phyloP scores from a whole-genome alignment of 805 yeast genomes.

The Scheffersomyces coipomensis region DNA sequence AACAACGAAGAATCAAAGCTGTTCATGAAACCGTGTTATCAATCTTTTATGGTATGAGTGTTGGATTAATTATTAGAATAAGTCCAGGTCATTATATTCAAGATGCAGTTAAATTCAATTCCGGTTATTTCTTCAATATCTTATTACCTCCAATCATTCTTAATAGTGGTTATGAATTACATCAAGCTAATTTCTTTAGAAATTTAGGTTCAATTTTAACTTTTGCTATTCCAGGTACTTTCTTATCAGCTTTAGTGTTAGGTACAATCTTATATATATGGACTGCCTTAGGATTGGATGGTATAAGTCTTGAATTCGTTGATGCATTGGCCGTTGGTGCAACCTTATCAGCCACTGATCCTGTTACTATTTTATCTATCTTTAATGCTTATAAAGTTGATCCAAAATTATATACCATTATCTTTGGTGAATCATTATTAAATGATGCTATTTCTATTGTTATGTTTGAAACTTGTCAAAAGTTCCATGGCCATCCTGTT shows the following conservation, averaged over 20 bases:
- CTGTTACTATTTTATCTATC: slow-evolving; percentile 93
- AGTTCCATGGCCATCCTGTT: slow-evolving; percentile 82
- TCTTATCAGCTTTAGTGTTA: slow-evolving; percentile 83
- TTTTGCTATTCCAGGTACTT: slow-evolving; percentile 97
- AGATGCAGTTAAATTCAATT: slow-evolving; percentile 93
- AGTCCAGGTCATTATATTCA: slow-evolving; percentile 97
- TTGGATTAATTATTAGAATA: slow-evolving; percentile 85
- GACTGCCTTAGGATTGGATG: slow-evolving; percentile 90
- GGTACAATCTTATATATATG: slow-evolving; percentile 87
- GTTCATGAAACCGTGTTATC: slow-evolving; percentile 97
- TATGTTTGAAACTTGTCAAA: slow-evolving; percentile 98
- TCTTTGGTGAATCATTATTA: slow-evolving; percentile 91
- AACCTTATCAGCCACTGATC: slow-evolving; percentile 96
- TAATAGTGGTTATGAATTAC: slow-evolving; percentile 94
- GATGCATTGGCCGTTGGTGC: slow-evolving; percentile 98
- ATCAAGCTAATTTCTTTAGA: slow-evolving; percentile 91
- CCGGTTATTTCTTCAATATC: slow-evolving; percentile 90
- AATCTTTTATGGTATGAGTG: slow-evolving; percentile 94
- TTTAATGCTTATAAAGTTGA: slow-evolving; percentile 98
- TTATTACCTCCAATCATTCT: slow-evolving; percentile 93
- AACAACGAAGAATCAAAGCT: slow-evolving; percentile 87
- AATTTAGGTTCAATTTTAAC: slow-evolving; percentile 87
- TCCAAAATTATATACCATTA: slow-evolving; percentile 94
- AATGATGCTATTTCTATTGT: slow-evolving; percentile 98
- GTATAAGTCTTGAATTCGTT: slow-evolving; percentile 86